Percentiles rank a stretch among this genome's conserved stretches.
Evolutionary conservation across 306 rosid genomes (phyloP).

Genomic region (Lathyrus aphaca): DNA sequence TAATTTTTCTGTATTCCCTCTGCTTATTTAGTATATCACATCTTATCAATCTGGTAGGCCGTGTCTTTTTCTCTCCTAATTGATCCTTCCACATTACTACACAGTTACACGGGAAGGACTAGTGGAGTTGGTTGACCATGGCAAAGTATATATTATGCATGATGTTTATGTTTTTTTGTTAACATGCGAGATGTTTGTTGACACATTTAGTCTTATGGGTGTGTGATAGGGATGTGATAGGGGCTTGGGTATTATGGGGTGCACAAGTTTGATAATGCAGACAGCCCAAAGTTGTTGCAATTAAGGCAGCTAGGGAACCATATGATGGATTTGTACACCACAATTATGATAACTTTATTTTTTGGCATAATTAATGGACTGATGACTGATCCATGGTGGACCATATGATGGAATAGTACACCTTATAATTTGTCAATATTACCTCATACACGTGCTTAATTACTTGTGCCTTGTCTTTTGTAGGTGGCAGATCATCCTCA

Average conservation of each 20-base stretch:
- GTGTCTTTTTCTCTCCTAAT: background rate
- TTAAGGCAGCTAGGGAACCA: background rate
- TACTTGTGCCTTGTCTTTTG: conserved; percentile 34
- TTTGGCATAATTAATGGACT: background rate
- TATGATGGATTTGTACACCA: background rate
- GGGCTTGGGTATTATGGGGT: background rate
- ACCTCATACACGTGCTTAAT: conserved; percentile 27
- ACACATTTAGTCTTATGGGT: background rate
- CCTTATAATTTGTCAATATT: conserved; percentile 27
- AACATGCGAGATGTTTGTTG: background rate
- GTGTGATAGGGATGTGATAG: background rate
- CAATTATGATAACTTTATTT: background rate
- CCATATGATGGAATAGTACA: background rate
- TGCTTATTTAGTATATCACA: background rate
- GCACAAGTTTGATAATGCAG: background rate
- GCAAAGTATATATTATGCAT: background rate
- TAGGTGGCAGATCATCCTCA: conserved; percentile 95
- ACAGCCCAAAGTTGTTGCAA: background rate
- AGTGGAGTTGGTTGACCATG: background rate
- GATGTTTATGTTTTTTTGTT: background rate
- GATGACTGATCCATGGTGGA: background rate
- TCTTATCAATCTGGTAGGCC: background rate
- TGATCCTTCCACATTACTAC: background rate
- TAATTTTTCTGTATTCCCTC: background rate
- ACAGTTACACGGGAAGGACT: background rate